Conservation (phyloP, 257 asterid species). For the Ballota nigra region DNA sequence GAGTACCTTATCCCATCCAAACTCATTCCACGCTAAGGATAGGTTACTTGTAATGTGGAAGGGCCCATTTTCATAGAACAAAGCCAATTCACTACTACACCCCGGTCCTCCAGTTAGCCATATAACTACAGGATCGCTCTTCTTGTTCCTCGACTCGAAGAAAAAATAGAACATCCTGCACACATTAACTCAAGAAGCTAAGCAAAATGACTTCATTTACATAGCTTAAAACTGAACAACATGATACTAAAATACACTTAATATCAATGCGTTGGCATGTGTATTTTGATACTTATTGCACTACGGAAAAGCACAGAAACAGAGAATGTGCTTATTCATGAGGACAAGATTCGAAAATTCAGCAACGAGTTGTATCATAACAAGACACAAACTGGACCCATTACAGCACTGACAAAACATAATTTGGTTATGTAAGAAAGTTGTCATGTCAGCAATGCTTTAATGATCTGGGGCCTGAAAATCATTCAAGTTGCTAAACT, state of each 20-base stretch:
- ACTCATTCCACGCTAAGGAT: conserved; percentile 50
- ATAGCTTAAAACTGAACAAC: not conserved
- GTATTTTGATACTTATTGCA: not conserved
- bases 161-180: conserved; percentile 95
- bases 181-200: conserved; percentile 7
- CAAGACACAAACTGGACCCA: not conserved
- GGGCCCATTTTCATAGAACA: conserved; percentile 61
- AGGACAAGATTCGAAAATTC: not conserved
- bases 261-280: not conserved
- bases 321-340: not conserved
- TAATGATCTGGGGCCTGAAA: not conserved
- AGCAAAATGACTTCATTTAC: not conserved
- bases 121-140: conserved; percentile 49
- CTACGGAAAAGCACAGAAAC: not conserved
- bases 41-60: conserved; percentile 37
- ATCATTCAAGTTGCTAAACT: not conserved
- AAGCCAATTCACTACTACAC: conserved; percentile 57
- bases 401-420: not conserved
- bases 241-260: not conserved
- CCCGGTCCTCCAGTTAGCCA: conserved; percentile 78
- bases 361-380: not conserved
- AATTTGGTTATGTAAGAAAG: not conserved
- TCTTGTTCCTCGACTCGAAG: conserved; percentile 60
- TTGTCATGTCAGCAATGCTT: not conserved
- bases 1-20: conserved; percentile 61